phyloP scores from a whole-genome alignment of 192 early-diverging fungal genomes.

The Nowakowskiella sp. region DNA sequence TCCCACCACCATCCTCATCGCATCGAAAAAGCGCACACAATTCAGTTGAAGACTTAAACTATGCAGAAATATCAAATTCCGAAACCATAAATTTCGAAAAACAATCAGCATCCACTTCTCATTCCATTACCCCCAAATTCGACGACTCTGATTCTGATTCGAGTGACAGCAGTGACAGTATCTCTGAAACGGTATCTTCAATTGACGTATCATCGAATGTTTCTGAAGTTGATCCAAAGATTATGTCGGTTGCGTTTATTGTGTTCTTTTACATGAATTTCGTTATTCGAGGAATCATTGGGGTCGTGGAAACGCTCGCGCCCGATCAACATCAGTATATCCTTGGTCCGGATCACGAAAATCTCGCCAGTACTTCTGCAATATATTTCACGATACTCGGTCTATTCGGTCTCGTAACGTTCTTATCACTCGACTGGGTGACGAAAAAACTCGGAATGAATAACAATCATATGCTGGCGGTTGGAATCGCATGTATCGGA shows the following conservation, averaged over 20 bases:
- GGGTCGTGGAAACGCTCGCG: constrained; percentile 25
- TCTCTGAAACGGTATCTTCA: background rate
- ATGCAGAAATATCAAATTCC: too few relatives aligned
- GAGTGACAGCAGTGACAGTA: background rate
- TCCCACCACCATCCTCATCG: too few relatives aligned
- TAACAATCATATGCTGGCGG: background rate
- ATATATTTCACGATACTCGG: constrained; percentile 23
- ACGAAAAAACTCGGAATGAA: background rate
- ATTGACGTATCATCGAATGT: background rate
- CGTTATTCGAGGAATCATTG: constrained; percentile 23
- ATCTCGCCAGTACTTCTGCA: constrained; percentile 8
- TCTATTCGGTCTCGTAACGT: constrained; percentile 15
- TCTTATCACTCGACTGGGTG: constrained; percentile 16
- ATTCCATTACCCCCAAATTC: too few relatives aligned
- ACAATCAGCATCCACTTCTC: too few relatives aligned
- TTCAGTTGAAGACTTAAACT: too few relatives aligned
- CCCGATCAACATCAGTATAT: constrained; percentile 22
- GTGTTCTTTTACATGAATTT: constrained; percentile 24
- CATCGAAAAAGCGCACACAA: too few relatives aligned
- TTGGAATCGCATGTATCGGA: constrained; percentile 2
- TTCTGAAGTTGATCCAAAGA: background rate
- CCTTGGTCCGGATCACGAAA: background rate
- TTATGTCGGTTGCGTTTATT: constrained; percentile 11
- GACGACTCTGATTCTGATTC: too few relatives aligned
- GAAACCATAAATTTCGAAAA: too few relatives aligned